phyloP scores from a whole-genome alignment of 2,329 filamentous ascomycete genomes.

The Monilinia fructigena region DNA sequence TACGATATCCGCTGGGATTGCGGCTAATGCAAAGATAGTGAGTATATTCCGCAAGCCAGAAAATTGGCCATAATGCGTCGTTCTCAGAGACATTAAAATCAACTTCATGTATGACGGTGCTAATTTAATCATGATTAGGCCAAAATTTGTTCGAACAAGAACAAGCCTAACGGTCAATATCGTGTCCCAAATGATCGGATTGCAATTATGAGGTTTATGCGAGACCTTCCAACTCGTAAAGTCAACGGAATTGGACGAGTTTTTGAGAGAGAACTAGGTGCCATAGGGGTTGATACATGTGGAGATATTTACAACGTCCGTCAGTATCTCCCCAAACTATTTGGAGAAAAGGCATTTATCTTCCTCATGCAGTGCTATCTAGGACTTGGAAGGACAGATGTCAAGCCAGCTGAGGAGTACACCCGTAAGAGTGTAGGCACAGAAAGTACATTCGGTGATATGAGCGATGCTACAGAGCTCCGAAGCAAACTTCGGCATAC shows the following conservation, averaged over 20 bases:
- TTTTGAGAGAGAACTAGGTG: conserved; percentile 84
- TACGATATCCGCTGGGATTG: conserved; percentile 91
- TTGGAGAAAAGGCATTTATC: conserved; percentile 86
- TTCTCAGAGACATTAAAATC: not conserved
- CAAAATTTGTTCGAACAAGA: conserved; percentile 92
- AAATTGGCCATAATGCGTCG: not conserved
- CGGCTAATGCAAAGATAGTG: conserved; percentile 78
- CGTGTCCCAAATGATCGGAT: conserved; percentile 67
- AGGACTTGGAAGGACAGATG: conserved; percentile 78
- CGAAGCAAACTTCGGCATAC: conserved; percentile 76
- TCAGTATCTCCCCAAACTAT: conserved; percentile 71
- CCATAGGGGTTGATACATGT: conserved; percentile 83
- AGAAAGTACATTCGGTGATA: conserved; percentile 85
- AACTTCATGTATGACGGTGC: not conserved
- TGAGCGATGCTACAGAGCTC: conserved; percentile 66
- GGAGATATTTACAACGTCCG: conserved; percentile 81
- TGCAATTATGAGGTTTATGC: conserved; percentile 83
- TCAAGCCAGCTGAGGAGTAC: conserved; percentile 84
- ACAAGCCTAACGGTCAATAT: conserved; percentile 96
- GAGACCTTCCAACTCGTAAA: conserved; percentile 77
- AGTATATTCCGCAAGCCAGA: conserved; percentile 6
- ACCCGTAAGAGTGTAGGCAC: conserved; percentile 93
- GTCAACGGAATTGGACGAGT: conserved; percentile 95
- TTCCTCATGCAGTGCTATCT: conserved; percentile 84
- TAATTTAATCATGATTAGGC: conserved; percentile 45